Evolutionary conservation across 108 stramenopile species (phyloP).

Genomic region (Nitzschia sp.): DNA sequence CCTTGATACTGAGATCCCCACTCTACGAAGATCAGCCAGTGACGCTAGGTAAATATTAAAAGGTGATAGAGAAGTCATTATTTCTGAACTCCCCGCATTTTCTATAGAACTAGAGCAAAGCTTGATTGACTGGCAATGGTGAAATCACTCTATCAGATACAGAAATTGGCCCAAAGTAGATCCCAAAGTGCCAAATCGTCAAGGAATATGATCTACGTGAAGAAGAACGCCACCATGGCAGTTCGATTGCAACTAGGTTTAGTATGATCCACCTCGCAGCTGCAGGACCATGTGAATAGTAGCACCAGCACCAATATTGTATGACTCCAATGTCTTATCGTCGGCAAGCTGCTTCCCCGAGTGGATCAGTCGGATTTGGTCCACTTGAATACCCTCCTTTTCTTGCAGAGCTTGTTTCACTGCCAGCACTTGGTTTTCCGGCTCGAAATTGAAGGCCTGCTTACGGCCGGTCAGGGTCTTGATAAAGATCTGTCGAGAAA

Average conservation of each 20-base stretch:
- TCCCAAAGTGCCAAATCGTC: no score
- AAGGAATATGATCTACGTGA: no score
- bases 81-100: no score
- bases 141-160: no score
- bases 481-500: slow-evolving; percentile 94
- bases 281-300: slow-evolving; percentile 99
- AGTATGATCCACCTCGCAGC: slow-evolving; percentile 86
- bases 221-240: no score
- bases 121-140: neutral
- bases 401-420: slow-evolving; percentile 98
- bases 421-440: slow-evolving; percentile 89
- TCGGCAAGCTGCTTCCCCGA: slow-evolving; percentile 96
- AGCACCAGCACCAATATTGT: slow-evolving; percentile 95
- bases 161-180: no score
- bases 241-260: no score
- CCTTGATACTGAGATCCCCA: slow-evolving; percentile 84
- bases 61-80: no score
- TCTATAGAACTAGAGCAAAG: no score
- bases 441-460: slow-evolving; percentile 97
- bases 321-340: slow-evolving; percentile 90
- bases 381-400: slow-evolving; percentile 98
- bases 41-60: slow-evolving; percentile 8
- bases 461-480: slow-evolving; percentile 96
- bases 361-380: slow-evolving; percentile 98
- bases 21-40: slow-evolving; percentile 68